Evolutionary conservation across 805 yeast species (phyloP).

Genomic region (Spathaspora boniae): DNA sequence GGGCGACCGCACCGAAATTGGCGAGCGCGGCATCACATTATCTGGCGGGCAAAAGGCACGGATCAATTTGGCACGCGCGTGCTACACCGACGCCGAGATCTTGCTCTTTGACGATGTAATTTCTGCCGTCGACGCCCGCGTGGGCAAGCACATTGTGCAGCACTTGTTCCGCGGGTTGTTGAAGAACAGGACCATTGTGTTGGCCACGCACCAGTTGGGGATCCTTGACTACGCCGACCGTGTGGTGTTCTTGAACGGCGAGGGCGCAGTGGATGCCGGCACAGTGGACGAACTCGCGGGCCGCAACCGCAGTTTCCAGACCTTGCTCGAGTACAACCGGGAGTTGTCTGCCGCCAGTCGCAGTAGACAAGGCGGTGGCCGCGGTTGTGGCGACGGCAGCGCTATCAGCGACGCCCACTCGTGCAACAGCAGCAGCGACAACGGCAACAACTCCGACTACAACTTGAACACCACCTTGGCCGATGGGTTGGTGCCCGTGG

Average conservation of each 20-base stretch:
- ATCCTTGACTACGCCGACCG: constrained; percentile 37
- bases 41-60: constrained; percentile 47
- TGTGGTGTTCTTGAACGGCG: constrained; percentile 37
- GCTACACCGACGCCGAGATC: constrained; percentile 30
- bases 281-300: constrained; percentile 24
- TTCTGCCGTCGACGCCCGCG: constrained; percentile 42
- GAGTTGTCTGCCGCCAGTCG: constrained; percentile 30
- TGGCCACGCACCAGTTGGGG: constrained; percentile 44
- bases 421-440: constrained; percentile 9
- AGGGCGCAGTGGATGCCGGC: constrained; percentile 41
- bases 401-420: no score
- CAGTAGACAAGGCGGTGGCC: no score
- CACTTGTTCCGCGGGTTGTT: constrained; percentile 33
- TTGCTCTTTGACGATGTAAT: constrained; percentile 43
- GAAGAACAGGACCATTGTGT: constrained; percentile 30
- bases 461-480: neutral
- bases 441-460: neutral
- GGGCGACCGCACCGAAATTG: constrained; percentile 40
- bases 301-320: constrained; percentile 45
- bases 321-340: constrained; percentile 47
- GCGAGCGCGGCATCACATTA: constrained; percentile 43
- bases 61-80: constrained; percentile 43
- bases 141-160: constrained; percentile 38
- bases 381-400: no score
- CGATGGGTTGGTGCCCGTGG: constrained; percentile 6